These are phyloP conservation scores for Tetrahymena elliotti DNA, from an alignment of 73 alveolate species.

Conservation along the genomic window DNA sequence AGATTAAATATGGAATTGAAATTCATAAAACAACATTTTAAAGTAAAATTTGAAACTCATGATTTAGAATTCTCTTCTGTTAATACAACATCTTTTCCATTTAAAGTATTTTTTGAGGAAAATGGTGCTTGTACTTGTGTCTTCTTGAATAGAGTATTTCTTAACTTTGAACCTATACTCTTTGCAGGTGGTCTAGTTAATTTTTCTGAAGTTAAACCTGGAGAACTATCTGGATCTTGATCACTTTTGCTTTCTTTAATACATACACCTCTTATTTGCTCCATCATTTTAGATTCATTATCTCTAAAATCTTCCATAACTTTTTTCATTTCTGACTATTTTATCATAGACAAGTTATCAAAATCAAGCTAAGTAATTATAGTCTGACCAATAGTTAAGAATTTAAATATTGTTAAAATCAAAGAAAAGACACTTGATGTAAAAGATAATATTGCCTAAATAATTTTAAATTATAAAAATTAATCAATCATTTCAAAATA, in stretches of 20 bases:
- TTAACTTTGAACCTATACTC: neutral
- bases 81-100: neutral
- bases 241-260: neutral
- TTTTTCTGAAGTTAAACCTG: neutral
- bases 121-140: neutral
- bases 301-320: neutral
- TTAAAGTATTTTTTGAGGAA: neutral
- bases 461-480: neutral
- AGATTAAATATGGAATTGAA: no score
- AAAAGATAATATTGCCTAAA: neutral
- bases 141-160: neutral
- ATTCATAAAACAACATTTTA: no score
- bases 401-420: neutral
- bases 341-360: neutral
- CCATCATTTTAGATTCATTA: neutral
- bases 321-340: neutral
- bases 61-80: neutral
- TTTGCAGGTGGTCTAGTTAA: neutral
- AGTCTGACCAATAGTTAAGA: neutral
- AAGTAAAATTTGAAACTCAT: neutral
- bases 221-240: neutral
- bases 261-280: neutral
- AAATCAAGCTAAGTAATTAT: neutral
- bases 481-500: neutral
- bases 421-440: neutral